Conservation (phyloP, 2,329 filamentous ascomycete species). For the Colletotrichum horii region DNA sequence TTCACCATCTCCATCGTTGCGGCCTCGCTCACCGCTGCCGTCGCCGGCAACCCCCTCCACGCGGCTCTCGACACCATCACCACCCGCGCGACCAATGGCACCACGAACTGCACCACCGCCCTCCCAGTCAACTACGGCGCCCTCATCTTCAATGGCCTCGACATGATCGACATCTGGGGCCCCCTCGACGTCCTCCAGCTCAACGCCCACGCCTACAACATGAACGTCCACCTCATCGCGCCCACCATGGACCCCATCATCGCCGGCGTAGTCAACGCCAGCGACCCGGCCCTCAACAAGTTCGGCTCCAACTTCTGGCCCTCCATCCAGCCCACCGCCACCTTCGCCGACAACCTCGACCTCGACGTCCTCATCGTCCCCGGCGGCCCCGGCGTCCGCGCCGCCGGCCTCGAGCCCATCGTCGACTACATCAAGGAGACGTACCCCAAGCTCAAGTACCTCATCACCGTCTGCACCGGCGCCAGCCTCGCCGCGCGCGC, state of each 20-base stretch:
- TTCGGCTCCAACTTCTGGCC: constrained; percentile 41
- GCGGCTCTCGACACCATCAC: background rate
- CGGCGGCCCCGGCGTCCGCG: constrained; percentile 59
- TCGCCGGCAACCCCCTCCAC: background rate
- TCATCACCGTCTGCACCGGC: constrained; percentile 73
- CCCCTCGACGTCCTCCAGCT: constrained; percentile 26
- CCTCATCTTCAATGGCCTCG: constrained; percentile 23
- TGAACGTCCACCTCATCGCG: constrained; percentile 48
- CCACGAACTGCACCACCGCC: background rate
- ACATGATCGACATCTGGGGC: constrained; percentile 26
- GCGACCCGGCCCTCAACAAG: constrained; percentile 30
- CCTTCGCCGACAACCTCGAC: constrained; percentile 56
- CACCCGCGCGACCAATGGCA: background rate
- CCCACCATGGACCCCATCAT: constrained; percentile 45
- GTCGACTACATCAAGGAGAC: constrained; percentile 43
- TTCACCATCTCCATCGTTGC: background rate
- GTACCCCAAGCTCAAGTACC: constrained; percentile 55
- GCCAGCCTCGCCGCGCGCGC: constrained; percentile 61
- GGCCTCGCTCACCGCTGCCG: background rate
- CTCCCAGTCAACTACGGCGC: constrained; percentile 20
- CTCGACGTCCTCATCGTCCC: constrained; percentile 72
- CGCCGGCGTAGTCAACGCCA: constrained; percentile 28
- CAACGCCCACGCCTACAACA: constrained; percentile 13
- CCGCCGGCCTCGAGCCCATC: constrained; percentile 35
- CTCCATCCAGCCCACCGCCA: constrained; percentile 47